Evolutionary conservation across 2,329 filamentous ascomycete genomes (phyloP), one percentile per base, ranked within the genome.

Genomic region (Chaetothyriales sp.): DNA sequence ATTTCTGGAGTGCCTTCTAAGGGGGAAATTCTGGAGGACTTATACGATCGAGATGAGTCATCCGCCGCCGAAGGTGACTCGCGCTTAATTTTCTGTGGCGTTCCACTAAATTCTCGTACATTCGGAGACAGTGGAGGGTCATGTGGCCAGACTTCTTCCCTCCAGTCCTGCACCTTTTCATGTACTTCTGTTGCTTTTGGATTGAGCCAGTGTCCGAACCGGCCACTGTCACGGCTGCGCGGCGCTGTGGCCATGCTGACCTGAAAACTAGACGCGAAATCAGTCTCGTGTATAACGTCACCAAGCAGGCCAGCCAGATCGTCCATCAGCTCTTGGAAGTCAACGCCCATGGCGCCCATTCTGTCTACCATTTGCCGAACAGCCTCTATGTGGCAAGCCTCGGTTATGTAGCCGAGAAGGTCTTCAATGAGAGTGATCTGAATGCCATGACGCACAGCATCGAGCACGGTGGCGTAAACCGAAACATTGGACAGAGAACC

Each of bases 391-490:
- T 94, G 87, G 44, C 86, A 79, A 18, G 71, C 66, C 52, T 80
- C 77, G 59, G 73, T 80, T 46, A 86, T 79, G 62, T 83, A 95
- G 9, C 88, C 89, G 50, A 94, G 79, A 65, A 89, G 95, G 64
- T 96, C 88, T 49, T 92, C 82, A 42, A 96, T 72, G 10, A 96
- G 72, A 4, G 84, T 92, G 61, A 95, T 86, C n/a, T 79, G 74
- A 61, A 94, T 81, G 3, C 89, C 92, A 65, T 95, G 84, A 18
- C 84, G 79, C 1, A 86, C 89, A 9, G 90, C 92, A 62, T 95
- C 92, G 55, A 94, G 74, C 2, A 88, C 88, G 1, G 90, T 95
- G 6, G 92, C 90, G 63, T 92, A 88, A 46, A 96, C 81, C 28
- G 88, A 89, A 36, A 93, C 73, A 61, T 96, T 95, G 44, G 83